phyloP scores from a whole-genome alignment of 1,284 basidiomycete species.

The Peniophora sp. region DNA sequence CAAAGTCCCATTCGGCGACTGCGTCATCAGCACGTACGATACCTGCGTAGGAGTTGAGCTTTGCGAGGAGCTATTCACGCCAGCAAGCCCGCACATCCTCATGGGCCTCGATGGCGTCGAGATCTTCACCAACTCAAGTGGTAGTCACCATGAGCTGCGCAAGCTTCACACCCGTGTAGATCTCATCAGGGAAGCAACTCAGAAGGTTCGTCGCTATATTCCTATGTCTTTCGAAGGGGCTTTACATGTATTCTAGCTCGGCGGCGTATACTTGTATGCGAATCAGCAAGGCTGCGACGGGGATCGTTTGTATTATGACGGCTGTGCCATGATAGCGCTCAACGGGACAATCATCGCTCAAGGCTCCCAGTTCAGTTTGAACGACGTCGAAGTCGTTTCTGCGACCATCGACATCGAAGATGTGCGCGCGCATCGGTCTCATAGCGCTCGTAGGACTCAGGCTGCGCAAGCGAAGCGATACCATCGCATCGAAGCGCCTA shows the following conservation, averaged over 20 bases:
- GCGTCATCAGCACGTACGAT: slow-evolving; percentile 87
- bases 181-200: slow-evolving; percentile 93
- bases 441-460: slow-evolving; percentile 84
- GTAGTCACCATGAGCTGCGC: slow-evolving; percentile 94
- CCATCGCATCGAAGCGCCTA: slow-evolving; percentile 71
- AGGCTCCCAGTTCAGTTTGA: slow-evolving; percentile 92
- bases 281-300: slow-evolving; percentile 99
- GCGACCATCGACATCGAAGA: slow-evolving; percentile 96
- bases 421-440: slow-evolving; percentile 81
- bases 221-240: background rate
- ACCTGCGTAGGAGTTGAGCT: slow-evolving; percentile 95
- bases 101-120: slow-evolving; percentile 99
- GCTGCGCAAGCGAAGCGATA: slow-evolving; percentile 72
- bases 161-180: slow-evolving; percentile 91
- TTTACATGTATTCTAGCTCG: slow-evolving; percentile 50
- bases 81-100: slow-evolving; percentile 86
- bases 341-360: slow-evolving; percentile 93
- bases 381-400: slow-evolving; percentile 92
- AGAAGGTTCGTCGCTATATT: slow-evolving; percentile 53
- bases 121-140: slow-evolving; percentile 97
- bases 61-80: slow-evolving; percentile 97
- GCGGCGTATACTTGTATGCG: slow-evolving; percentile 95
- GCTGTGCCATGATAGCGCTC: slow-evolving; percentile 91
- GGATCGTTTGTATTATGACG: slow-evolving; percentile 96
- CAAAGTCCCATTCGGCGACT: slow-evolving; percentile 94